These are phyloP conservation scores for Ophiostoma fasciatum DNA, from an alignment of 2,329 filamentous ascomycete species.

Conservation along the genomic window DNA sequence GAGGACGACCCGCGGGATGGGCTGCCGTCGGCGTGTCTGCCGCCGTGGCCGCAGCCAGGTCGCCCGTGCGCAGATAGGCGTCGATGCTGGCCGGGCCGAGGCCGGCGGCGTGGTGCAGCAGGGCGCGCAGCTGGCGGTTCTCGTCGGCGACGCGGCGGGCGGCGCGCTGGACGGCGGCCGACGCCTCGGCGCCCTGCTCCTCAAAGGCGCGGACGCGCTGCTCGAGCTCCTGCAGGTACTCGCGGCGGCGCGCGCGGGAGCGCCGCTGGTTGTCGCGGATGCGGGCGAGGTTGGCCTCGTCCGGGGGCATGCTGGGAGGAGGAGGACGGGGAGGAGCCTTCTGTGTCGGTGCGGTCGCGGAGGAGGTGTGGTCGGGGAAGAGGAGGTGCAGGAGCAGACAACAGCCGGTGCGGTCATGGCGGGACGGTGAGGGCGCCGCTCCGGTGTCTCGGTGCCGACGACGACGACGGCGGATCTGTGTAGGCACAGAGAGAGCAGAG, in stretches of 20 bases:
- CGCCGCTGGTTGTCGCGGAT: slow-evolving; percentile 66
- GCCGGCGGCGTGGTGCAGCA: slow-evolving; percentile 45
- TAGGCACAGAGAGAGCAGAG: no score
- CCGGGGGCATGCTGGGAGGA: no score
- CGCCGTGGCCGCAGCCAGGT: background rate
- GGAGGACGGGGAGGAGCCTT: background rate
- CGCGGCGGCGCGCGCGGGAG: slow-evolving; percentile 58
- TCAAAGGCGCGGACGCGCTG: slow-evolving; percentile 48
- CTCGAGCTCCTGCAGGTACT: slow-evolving; percentile 58
- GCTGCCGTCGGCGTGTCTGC: background rate
- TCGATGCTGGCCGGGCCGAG: slow-evolving; percentile 40
- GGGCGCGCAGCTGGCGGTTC: slow-evolving; percentile 46
- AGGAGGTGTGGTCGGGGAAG: background rate
- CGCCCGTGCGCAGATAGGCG: slow-evolving; percentile 18
- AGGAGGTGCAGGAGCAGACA: background rate
- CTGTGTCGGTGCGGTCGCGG: background rate
- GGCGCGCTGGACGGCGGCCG: slow-evolving; percentile 55
- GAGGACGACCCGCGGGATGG: no score
- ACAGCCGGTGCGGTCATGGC: no score
- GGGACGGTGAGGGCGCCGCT: no score
- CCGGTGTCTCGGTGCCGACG: no score
- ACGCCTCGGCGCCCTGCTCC: slow-evolving; percentile 50
- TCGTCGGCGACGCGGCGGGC: slow-evolving; percentile 55
- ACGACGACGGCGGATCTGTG: no score
- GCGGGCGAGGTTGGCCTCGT: slow-evolving; percentile 27